phyloP scores from a whole-genome alignment of 2,329 filamentous ascomycete genomes.

The Penicillium sp. region DNA sequence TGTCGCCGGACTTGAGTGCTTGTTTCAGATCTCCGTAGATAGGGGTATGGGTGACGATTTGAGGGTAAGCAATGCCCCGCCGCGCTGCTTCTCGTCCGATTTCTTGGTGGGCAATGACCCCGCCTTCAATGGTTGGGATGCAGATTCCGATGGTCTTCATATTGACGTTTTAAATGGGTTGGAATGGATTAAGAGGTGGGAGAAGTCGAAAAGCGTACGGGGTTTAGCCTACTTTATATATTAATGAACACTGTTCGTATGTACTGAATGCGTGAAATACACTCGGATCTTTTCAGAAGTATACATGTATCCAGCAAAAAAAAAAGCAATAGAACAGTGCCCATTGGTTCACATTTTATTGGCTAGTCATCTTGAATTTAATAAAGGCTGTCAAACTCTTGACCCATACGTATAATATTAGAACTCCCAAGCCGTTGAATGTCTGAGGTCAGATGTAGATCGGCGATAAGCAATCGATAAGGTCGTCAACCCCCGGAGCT shows the following conservation, averaged over 20 bases:
- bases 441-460: neutral
- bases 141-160: slow-evolving; percentile 11
- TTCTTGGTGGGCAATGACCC: slow-evolving; percentile 8
- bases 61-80: slow-evolving; percentile 7
- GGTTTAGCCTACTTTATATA: neutral
- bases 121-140: slow-evolving; percentile 8
- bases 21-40: slow-evolving; percentile 1
- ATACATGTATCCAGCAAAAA: neutral
- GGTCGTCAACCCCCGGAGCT: slow-evolving; percentile 2
- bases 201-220: too few relatives aligned
- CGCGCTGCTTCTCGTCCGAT: slow-evolving; percentile 8
- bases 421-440: neutral
- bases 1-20: slow-evolving; percentile 1
- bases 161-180: neutral
- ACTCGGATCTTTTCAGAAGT: too few relatives aligned
- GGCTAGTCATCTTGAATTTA: neutral
- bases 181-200: too few relatives aligned
- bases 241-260: too few relatives aligned
- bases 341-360: neutral
- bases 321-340: neutral
- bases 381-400: neutral
- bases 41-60: slow-evolving; percentile 8
- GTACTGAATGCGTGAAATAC: neutral
- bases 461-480: slow-evolving; percentile 11
- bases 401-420: neutral